Base-by-base conservation (phyloP, 495 filamentous ascomycete species). In the Bryoglossum gracile region DNA sequence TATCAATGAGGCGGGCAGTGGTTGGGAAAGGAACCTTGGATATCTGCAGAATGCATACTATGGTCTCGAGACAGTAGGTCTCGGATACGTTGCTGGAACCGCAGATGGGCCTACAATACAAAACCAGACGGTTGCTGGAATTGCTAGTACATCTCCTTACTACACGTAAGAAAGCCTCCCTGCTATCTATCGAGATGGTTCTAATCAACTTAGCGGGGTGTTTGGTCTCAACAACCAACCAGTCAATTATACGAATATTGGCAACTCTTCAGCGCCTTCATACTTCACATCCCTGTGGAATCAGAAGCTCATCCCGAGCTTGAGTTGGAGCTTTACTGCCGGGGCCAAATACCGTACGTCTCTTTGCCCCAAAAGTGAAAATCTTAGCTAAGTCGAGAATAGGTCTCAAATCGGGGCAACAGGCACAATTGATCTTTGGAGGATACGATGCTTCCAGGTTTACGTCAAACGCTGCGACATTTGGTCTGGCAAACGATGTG, bases 401-500 rank as follows among this genome's bases (percentile, higher is more conserved):
- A n/a, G n/a, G n/a, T n/a, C n/a, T n/a, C n/a, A n/a, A n/a, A n/a
- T n/a, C n/a, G n/a, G n/a, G n/a, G n/a, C n/a, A n/a, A n/a, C n/a
- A n/a, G n/a, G n/a, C n/a, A n/a, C n/a, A 22, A 68, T 63, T 6
- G 72, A 70, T 35, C 60, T 66, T 80, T 22, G 76, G 75, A 8
- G 76, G 76, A 4, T 77, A 77, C 48, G 76, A 80, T 46, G 46
- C 65, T 4, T 69, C 73, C 0, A 62, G 70, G n/a, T 76, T 76
- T 53, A 53, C 55, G 8, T 62, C 70, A 9, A 77, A 74, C 53
- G 54, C 67, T 70, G 14, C 39, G n/a, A 36, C 66, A 65, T 19
- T 73, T 74, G 40, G 56, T 50, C 11, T 73, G 74, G 58, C 64
- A 62, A 63, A 60, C 0, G 71, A 78, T 50, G 54, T 68, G 21